A percentile compares a stretch with the other conserved stretches of the same genome.
phyloP scores from a whole-genome alignment of 179 eudicot species.

The Beta lomatogona region DNA sequence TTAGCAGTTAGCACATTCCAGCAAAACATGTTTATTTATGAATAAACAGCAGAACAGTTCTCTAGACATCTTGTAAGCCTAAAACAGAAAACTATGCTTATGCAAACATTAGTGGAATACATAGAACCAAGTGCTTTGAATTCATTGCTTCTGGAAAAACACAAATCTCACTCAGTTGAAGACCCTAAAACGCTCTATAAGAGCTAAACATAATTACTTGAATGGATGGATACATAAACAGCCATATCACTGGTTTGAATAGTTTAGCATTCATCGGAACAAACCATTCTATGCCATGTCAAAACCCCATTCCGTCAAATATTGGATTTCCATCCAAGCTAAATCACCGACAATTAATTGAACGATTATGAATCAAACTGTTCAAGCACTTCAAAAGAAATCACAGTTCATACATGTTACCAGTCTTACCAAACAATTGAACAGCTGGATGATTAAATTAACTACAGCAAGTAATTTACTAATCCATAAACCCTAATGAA shows the following conservation, averaged over 20 bases:
- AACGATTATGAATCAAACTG: not conserved
- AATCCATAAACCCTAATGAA: not conserved
- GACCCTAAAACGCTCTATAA: not conserved
- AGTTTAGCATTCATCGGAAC: not conserved
- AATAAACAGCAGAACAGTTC: not conserved
- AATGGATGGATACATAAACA: too few relatives aligned
- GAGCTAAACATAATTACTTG: too few relatives aligned
- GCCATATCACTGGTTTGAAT: too few relatives aligned
- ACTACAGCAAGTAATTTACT: not conserved
- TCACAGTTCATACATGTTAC: not conserved
- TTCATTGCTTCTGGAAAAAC: not conserved
- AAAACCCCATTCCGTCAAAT: not conserved
- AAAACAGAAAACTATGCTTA: not conserved
- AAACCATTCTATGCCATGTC: not conserved
- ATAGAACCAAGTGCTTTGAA: not conserved
- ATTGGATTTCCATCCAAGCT: not conserved
- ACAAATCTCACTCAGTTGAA: not conserved
- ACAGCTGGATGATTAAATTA: not conserved
- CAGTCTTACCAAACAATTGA: not conserved
- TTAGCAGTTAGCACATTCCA: conserved; percentile 19
- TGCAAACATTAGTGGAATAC: not conserved
- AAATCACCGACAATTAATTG: not conserved
- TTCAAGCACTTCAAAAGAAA: not conserved
- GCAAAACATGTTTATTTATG: not conserved
- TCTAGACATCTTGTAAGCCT: not conserved